Evolutionary conservation across 352 stramenopile genomes (phyloP).

Genomic region (Phytophthora cactorum): DNA sequence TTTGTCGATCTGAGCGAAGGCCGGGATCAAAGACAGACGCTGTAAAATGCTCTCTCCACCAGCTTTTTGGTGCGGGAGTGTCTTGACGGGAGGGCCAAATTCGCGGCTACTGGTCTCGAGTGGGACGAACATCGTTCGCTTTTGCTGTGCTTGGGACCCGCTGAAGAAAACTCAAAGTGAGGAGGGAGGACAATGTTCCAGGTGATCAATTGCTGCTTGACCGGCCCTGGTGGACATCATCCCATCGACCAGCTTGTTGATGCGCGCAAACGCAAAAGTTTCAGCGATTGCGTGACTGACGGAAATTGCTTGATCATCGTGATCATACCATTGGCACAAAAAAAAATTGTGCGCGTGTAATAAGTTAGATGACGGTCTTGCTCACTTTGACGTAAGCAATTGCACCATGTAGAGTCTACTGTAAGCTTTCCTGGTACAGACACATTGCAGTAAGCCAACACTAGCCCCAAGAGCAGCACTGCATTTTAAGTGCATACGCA

Average conservation of each 20-base stretch:
- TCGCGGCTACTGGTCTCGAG: background rate
- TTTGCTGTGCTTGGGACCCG: background rate
- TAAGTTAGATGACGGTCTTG: background rate
- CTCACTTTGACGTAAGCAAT: background rate
- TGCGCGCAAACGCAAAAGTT: background rate
- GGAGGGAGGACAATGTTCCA: background rate
- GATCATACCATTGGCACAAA: background rate
- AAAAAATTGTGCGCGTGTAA: too few relatives aligned
- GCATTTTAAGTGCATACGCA: too few relatives aligned
- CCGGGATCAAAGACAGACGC: background rate
- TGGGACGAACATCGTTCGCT: background rate
- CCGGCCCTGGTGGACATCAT: background rate
- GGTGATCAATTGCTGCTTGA: slow-evolving; percentile 4
- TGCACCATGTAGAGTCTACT: too few relatives aligned
- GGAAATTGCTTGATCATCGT: background rate
- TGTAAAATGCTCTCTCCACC: background rate
- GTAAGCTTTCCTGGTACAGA: too few relatives aligned
- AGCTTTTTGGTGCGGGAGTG: background rate
- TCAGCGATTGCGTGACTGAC: slow-evolving; percentile 4
- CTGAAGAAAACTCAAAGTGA: slow-evolving; percentile 8
- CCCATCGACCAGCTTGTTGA: background rate
- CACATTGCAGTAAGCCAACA: too few relatives aligned
- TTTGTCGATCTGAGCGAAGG: too few relatives aligned
- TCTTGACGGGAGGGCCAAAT: background rate
- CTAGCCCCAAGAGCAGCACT: too few relatives aligned